These are phyloP conservation scores for Fusarium devonianum DNA, from an alignment of 2,329 filamentous ascomycete genomes.

Conservation along the genomic window DNA sequence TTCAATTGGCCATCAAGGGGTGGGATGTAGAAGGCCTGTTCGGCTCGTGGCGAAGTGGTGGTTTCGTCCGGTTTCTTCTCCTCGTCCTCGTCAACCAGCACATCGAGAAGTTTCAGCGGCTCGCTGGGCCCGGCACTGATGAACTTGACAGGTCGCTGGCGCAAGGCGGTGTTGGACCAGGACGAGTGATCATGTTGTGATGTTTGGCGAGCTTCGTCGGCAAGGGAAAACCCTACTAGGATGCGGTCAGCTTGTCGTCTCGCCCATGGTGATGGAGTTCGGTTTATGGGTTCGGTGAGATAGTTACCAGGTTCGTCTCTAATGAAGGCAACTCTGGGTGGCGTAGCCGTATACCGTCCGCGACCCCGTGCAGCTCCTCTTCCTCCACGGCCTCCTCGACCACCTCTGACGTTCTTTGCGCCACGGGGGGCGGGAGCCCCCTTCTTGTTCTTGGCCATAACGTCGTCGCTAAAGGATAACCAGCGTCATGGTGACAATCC, in stretches of 20 bases:
- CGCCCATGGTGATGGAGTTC: not conserved
- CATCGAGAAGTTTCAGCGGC: conserved; percentile 54
- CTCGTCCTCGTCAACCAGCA: conserved; percentile 30
- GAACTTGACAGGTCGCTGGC: conserved; percentile 59
- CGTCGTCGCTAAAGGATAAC: not conserved
- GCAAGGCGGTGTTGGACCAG: conserved; percentile 53
- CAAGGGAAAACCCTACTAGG: conserved; percentile 43
- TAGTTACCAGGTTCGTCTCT: conserved; percentile 28
- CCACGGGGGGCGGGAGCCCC: conserved; percentile 30
- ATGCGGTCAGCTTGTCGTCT: conserved; percentile 12
- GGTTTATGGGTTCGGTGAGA: not conserved
- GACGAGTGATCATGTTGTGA: conserved; percentile 52
- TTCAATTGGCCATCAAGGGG: not conserved
- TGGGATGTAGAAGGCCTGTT: not conserved
- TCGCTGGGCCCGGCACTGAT: conserved; percentile 61
- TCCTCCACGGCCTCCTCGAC: conserved; percentile 27
- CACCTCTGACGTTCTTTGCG: conserved; percentile 28
- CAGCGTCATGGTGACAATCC: conserved; percentile 21
- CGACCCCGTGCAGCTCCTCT: conserved; percentile 21
- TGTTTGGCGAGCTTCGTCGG: conserved; percentile 60
- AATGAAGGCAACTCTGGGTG: conserved; percentile 5
- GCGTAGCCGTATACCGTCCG: conserved; percentile 13
- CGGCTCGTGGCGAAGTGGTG: not conserved
- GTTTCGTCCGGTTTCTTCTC: not conserved
- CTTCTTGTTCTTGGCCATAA: conserved; percentile 40